Conservation (phyloP, 768 basidiomycete species). For the Hydnomerulius pinastri region DNA sequence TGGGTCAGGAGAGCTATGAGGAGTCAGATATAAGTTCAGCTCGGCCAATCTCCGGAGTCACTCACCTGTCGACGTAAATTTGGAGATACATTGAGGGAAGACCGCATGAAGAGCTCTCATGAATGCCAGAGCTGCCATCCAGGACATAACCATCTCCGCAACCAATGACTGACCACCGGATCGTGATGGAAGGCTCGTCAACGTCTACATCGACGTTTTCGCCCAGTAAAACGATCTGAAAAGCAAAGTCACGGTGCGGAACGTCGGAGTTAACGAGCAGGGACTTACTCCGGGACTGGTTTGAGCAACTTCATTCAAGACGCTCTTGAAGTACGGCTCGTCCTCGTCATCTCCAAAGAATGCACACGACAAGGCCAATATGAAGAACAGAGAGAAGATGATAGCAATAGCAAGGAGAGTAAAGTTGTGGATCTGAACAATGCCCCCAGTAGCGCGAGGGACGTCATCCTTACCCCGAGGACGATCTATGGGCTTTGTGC, state of each 20-base stretch:
- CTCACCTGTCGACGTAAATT: constrained; percentile 54
- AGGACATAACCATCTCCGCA: constrained; percentile 51
- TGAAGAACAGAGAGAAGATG: constrained; percentile 49
- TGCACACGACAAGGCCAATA: constrained; percentile 46
- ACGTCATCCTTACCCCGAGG: not conserved
- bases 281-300: constrained; percentile 47
- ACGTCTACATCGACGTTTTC: constrained; percentile 61
- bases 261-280: not conserved
- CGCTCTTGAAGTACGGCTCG: constrained; percentile 40
- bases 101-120: constrained; percentile 48
- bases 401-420: constrained; percentile 39
- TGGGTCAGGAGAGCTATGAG: constrained; percentile 36
- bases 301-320: constrained; percentile 42
- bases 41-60: not conserved
- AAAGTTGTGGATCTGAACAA: constrained; percentile 26
- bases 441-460: constrained; percentile 9
- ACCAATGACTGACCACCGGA: constrained; percentile 57
- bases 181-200: constrained; percentile 55
- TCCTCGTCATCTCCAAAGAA: constrained; percentile 49
- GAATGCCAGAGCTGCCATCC: constrained; percentile 46
- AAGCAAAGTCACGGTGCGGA: not conserved
- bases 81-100: constrained; percentile 43
- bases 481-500: constrained; percentile 12
- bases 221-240: constrained; percentile 55
- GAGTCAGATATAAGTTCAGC: not conserved